Base-by-base conservation (phyloP, 2,329 filamentous ascomycete genomes). In the Aspergillaceae sp. region DNA sequence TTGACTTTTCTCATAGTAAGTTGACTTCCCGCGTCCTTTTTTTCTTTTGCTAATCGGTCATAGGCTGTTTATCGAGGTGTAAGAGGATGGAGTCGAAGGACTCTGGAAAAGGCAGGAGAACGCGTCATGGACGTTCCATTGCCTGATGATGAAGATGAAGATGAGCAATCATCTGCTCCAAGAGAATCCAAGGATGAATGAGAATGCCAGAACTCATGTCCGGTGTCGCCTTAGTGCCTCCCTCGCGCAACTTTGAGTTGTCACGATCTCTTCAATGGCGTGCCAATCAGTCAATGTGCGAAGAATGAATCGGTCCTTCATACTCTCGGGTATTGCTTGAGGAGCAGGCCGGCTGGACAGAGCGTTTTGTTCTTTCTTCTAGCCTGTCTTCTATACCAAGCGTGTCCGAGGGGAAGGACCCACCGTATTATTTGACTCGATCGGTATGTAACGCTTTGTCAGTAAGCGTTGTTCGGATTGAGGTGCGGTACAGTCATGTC, bases 271-370 rank as follows among this genome's bases (percentile, higher is more conserved):
- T 73, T 77, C 85, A 79, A 79, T 91, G 83, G 82, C 80, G 80
- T 89, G 87, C 82, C 84, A 83, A 92, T 90, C 83, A 92, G 89
- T 95, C 89, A 86, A 81, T 83, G 85, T 94, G 89, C 89, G 87
- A 76, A 95, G 76, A 95, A 78, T 77, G 19, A 19, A 56, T 44
- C 58, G 56, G 51, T 56, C 56, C 60, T 65, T 56, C 30, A 52
- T 59, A 66, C 65, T 64, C 56, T 56, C 57, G 53, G 51, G 48
- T 35, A 43, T 49, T 47, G 36, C 50, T 54, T 59, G 61, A 55
- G 56, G 62, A 54, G 58, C 38, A 48, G 49, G 44, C 34, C 48
- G 44, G 44, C 50, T 53, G 43, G 44, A 34, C 43, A 50, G 56
- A 58, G 46, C 63, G 63, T 66, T 58, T 62, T 66, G 63, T 64